Evolutionary conservation across 495 filamentous ascomycete species (phyloP).

Genomic region (Pyronema domesticum): DNA sequence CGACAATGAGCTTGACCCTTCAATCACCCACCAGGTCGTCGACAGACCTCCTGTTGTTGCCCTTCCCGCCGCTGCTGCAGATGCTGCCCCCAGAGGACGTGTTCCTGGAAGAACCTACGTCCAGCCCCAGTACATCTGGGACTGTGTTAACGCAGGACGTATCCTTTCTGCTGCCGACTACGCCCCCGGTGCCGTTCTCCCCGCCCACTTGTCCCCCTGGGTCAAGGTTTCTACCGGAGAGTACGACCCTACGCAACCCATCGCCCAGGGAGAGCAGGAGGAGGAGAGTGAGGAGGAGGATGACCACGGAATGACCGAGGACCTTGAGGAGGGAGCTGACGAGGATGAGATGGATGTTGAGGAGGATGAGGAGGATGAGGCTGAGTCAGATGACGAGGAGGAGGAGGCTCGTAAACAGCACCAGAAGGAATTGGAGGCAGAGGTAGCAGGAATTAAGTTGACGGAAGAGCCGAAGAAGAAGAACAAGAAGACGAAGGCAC

Average conservation of each 20-base stretch:
- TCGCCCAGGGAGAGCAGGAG: conserved; percentile 57
- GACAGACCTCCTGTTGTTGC: conserved; percentile 60
- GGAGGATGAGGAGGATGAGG: conserved; percentile 22
- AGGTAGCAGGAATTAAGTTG: conserved; percentile 38
- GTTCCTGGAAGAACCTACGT: conserved; percentile 80
- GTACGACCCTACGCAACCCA: conserved; percentile 20
- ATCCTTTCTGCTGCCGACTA: conserved; percentile 77
- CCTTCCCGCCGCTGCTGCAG: conserved; percentile 38
- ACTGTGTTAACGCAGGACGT: conserved; percentile 76
- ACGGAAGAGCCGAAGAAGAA: conserved; percentile 44
- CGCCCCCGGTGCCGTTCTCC: conserved; percentile 69
- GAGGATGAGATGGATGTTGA: conserved; percentile 29
- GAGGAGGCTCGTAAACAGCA: conserved; percentile 38
- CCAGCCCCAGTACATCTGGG: conserved; percentile 98
- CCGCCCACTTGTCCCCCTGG: conserved; percentile 45
- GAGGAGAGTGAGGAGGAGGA: conserved; percentile 34
- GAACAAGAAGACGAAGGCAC: conserved; percentile 47
- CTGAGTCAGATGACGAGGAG: conserved; percentile 30
- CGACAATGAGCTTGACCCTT: conserved; percentile 62
- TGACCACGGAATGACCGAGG: conserved; percentile 33
- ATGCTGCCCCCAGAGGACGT: conserved; percentile 36
- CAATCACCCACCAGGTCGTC: conserved; percentile 91
- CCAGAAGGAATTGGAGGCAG: conserved; percentile 83
- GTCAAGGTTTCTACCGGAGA: conserved; percentile 24
- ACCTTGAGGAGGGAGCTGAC: conserved; percentile 39